Conservation (phyloP, 805 yeast species). For the Schwanniomyces polymorphus region DNA sequence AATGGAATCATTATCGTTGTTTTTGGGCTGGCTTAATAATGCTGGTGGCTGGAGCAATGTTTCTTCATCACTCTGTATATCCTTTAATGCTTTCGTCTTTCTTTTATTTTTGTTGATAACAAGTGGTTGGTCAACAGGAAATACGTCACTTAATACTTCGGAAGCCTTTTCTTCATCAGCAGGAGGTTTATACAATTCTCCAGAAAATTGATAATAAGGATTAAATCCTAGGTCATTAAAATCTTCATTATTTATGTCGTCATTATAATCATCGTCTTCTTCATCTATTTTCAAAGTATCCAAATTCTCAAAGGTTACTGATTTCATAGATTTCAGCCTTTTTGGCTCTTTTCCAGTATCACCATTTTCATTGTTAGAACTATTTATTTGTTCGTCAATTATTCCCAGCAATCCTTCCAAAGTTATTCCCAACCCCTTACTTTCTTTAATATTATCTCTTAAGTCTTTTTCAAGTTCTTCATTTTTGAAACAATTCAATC, state of each 20-base stretch:
- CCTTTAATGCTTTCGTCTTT: conserved; percentile 2
- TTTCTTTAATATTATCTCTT: conserved; percentile 3
- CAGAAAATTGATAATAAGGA: conserved; percentile 10
- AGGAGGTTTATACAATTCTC: conserved; percentile 10
- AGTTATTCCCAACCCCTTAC: not conserved
- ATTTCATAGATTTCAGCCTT: conserved; percentile 17
- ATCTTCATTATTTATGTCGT: not conserved
- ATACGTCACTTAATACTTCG: conserved; percentile 44
- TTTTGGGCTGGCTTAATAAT: not conserved
- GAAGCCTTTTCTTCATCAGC: conserved; percentile 33
- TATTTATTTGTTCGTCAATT: not conserved
- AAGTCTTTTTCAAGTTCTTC: conserved; percentile 58
- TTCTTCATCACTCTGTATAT: not conserved
- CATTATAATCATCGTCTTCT: conserved; percentile 11
- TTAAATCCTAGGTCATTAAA: not conserved
- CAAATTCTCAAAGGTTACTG: conserved; percentile 41
- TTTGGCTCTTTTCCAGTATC: not conserved
- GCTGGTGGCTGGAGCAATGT: not conserved
- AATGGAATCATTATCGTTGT: conserved; percentile 25
- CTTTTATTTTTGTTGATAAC: conserved; percentile 25
- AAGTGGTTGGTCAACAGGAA: conserved; percentile 34
- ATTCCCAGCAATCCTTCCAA: not conserved
- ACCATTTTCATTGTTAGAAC: not conserved
- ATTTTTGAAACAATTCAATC: conserved; percentile 89
- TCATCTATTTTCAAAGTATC: conserved; percentile 24